phyloP scores from a whole-genome alignment of 2,329 filamentous ascomycete species.

The Diaporthe sp. region DNA sequence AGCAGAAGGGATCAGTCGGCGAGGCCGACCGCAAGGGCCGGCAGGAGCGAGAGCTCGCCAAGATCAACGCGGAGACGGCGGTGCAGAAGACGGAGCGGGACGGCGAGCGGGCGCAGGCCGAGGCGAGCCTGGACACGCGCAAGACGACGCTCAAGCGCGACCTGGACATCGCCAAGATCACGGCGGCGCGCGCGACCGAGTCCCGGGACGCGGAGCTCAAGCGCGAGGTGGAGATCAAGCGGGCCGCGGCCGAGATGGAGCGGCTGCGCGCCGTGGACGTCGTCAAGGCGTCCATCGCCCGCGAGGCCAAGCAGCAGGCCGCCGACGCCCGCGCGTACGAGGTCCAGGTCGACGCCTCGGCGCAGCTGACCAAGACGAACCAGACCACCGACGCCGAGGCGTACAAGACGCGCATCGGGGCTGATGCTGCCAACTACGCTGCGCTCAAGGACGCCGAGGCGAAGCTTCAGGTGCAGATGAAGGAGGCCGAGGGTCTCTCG shows the following conservation, averaged over 20 bases:
- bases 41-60: conserved; percentile 87
- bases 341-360: conserved; percentile 70
- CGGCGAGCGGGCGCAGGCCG: conserved; percentile 82
- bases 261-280: conserved; percentile 82
- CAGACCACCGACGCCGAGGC: conserved; percentile 61
- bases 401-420: conserved; percentile 61
- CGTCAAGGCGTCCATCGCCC: conserved; percentile 78
- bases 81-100: conserved; percentile 74
- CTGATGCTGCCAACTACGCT: conserved; percentile 55
- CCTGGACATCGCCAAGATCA: conserved; percentile 81
- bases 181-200: conserved; percentile 80
- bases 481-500: conserved; percentile 80
- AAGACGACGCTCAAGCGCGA: conserved; percentile 80
- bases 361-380: conserved; percentile 60
- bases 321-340: conserved; percentile 76
- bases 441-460: conserved; percentile 65
- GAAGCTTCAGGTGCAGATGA: conserved; percentile 66
- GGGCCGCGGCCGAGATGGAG: conserved; percentile 84
- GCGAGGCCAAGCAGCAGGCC: conserved; percentile 76
- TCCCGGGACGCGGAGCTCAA: conserved; percentile 84
- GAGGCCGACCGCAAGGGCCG: conserved; percentile 83
- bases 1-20: conserved; percentile 77
- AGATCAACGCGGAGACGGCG: conserved; percentile 88
- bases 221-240: conserved; percentile 81
- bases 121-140: conserved; percentile 79